phyloP scores from a whole-genome alignment of 2,329 filamentous ascomycete species.

The Purpureocillium lavendulum region DNA sequence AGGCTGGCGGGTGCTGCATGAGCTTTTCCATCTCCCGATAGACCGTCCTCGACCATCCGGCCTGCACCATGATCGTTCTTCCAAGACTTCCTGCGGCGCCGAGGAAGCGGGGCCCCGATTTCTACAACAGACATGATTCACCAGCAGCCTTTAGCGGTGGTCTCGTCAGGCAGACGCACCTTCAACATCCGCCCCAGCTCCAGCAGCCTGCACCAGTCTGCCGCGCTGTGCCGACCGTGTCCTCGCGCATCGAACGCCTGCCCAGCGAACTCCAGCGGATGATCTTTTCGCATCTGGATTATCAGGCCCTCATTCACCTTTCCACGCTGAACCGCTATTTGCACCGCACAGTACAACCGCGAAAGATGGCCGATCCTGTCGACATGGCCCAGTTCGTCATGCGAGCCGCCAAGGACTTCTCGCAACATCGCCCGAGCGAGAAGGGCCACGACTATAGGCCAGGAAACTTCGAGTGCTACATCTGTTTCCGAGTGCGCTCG shows the following conservation, averaged over 20 bases:
- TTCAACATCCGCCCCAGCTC: no score
- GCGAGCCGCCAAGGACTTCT: constrained; percentile 30
- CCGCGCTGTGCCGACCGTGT: constrained; percentile 4
- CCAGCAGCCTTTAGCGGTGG: not conserved
- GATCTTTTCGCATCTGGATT: constrained; percentile 27
- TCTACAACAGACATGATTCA: not conserved
- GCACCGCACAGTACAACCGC: constrained; percentile 22
- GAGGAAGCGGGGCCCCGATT: constrained; percentile 9
- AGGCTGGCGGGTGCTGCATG: no score
- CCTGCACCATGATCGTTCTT: constrained; percentile 20
- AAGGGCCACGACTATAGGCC: constrained; percentile 27
- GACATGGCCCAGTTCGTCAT: constrained; percentile 33
- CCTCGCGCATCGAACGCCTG: constrained; percentile 22
- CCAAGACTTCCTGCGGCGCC: constrained; percentile 11
- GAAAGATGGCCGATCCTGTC: constrained; percentile 20
- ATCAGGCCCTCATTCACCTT: constrained; percentile 30
- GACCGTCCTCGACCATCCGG: no score
- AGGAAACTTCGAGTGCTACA: constrained; percentile 33
- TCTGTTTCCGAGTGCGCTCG: constrained; percentile 30
- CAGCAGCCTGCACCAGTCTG: not conserved
- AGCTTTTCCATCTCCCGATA: no score
- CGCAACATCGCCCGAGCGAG: constrained; percentile 28
- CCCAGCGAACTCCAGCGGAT: constrained; percentile 23
- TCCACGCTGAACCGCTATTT: constrained; percentile 27
- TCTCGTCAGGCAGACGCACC: not conserved